Conservation (phyloP, 1,139 yeast species). For the Protomyces inouyei region DNA sequence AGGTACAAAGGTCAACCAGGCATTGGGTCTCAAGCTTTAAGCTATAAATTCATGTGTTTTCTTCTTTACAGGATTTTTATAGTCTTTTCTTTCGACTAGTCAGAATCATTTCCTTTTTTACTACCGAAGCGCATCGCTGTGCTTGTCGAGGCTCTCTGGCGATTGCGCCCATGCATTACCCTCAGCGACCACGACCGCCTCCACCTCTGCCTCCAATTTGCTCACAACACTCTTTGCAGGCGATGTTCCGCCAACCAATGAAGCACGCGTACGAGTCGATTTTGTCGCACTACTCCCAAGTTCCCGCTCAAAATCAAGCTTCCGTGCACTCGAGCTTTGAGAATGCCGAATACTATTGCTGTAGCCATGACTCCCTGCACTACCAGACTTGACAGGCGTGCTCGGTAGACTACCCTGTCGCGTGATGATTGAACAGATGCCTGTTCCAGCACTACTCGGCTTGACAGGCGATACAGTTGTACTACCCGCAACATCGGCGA, state of each 20-base stretch:
- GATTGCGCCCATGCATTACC: not conserved
- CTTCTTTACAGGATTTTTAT: not conserved
- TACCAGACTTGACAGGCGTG: not conserved
- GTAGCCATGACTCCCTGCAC: not conserved
- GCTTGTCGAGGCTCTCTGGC: not conserved
- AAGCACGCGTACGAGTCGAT: not conserved
- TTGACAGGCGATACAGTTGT: not conserved
- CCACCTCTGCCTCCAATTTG: too few species aligned
- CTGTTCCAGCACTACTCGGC: not conserved
- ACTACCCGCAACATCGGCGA: not conserved
- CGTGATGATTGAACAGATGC: not conserved
- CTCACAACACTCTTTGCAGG: too few species aligned
- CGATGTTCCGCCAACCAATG: too few species aligned
- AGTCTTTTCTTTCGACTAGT: too few species aligned
- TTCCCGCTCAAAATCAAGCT: not conserved
- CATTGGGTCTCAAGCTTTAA: constrained; percentile 25
- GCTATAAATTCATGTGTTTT: not conserved
- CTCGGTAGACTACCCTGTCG: not conserved
- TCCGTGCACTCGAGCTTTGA: not conserved
- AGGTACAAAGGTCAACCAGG: constrained; percentile 26
- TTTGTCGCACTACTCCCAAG: not conserved
- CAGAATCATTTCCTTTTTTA: too few species aligned
- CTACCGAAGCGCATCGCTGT: too few species aligned
- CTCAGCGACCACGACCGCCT: too few species aligned
- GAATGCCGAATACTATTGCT: not conserved